Conservation (phyloP, 768 basidiomycete genomes). For the Mycena albidolilacea region DNA sequence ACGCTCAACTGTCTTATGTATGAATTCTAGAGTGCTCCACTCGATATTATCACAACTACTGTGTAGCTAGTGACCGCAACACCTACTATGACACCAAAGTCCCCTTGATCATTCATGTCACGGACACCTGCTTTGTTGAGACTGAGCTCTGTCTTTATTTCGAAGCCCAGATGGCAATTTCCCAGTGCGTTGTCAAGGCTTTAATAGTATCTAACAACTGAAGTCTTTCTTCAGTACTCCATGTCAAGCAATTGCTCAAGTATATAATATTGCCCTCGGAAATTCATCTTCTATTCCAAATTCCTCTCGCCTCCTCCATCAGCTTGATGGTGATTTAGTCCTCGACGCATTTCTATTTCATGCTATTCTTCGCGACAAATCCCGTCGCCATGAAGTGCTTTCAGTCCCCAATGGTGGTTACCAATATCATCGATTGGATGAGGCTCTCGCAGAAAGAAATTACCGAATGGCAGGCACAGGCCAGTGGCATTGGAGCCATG, state of each 20-base stretch:
- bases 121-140: slow-evolving; percentile 1
- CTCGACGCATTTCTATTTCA: slow-evolving; percentile 1
- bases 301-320: slow-evolving; percentile 6
- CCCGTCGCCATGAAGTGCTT: neutral
- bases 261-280: neutral
- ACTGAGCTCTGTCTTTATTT: slow-evolving; percentile 8
- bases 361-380: slow-evolving; percentile 14
- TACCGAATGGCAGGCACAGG: slow-evolving; percentile 28
- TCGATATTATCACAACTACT: slow-evolving; percentile 23
- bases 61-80: neutral
- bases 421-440: slow-evolving; percentile 19
- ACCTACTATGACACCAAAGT: neutral
- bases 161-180: neutral
- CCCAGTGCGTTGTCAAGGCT: slow-evolving; percentile 7
- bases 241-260: neutral
- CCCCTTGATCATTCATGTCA: slow-evolving; percentile 7
- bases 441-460: slow-evolving; percentile 19
- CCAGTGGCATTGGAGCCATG: slow-evolving; percentile 25
- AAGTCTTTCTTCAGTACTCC: neutral
- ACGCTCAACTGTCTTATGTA: too few relatives aligned
- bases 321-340: slow-evolving; percentile 5
- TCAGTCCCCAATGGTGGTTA: neutral
- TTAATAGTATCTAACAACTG: neutral
- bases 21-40: slow-evolving; percentile 4
- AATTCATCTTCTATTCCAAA: neutral